Evolutionary conservation across 768 basidiomycete species (phyloP).

Genomic region (Amanita polypyramis): DNA sequence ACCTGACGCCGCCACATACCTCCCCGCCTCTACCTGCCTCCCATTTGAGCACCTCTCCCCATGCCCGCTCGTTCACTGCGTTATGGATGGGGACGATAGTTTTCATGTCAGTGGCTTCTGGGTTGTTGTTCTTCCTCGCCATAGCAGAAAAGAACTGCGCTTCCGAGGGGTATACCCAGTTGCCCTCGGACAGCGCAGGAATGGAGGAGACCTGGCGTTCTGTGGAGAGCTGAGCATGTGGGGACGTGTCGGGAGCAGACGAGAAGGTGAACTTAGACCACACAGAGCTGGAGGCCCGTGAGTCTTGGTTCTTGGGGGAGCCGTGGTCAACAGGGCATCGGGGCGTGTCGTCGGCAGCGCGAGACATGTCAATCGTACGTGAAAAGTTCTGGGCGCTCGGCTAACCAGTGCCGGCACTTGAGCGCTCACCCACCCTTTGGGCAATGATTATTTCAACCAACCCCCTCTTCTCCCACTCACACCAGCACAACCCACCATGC

Average conservation of each 20-base stretch:
- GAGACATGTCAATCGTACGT: too few species aligned
- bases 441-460: too few species aligned
- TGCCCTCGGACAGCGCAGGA: constrained; percentile 56
- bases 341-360: constrained; percentile 10
- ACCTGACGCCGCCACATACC: constrained; percentile 67
- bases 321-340: constrained; percentile 42
- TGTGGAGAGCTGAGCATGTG: constrained; percentile 37
- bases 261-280: constrained; percentile 36
- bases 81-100: constrained; percentile 98
- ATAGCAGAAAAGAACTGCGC: constrained; percentile 99
- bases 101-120: constrained; percentile 82
- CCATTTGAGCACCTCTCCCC: constrained; percentile 78
- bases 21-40: constrained; percentile 75
- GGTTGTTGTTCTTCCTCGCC: constrained; percentile 88
- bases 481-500: constrained; percentile 32
- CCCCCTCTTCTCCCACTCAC: background rate
- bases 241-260: constrained; percentile 13
- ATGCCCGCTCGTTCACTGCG: constrained; percentile 93
- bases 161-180: constrained; percentile 98
- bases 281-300: constrained; percentile 26
- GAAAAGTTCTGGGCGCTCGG: too few species aligned
- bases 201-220: constrained; percentile 84
- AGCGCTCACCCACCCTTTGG: too few species aligned
- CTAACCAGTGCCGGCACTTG: too few species aligned
- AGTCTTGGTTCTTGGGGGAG: constrained; percentile 19